Conservation (phyloP, 2,329 filamentous ascomycete species). For the Alternaria sp. region DNA sequence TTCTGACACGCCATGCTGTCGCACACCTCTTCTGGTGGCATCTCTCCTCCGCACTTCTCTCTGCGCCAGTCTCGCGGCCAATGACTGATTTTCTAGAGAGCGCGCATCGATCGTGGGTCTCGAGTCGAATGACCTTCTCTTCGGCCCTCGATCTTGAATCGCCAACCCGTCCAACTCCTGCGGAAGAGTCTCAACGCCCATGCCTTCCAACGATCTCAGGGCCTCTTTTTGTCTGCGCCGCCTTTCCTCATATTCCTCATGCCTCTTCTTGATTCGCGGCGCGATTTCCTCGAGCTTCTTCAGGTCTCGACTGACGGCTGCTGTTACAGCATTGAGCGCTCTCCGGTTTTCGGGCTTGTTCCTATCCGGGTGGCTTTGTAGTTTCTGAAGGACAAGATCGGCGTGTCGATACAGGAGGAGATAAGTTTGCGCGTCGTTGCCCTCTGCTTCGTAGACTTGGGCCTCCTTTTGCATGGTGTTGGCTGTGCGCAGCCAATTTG, state of each 20-base stretch:
- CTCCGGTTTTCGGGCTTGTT: constrained; percentile 68
- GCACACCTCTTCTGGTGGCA: constrained; percentile 58
- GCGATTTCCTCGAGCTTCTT: constrained; percentile 79
- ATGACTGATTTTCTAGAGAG: constrained; percentile 38
- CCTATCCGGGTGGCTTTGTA: constrained; percentile 79
- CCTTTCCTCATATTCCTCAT: constrained; percentile 60
- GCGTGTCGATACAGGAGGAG: constrained; percentile 91
- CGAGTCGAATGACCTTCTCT: constrained; percentile 37
- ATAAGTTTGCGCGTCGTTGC: constrained; percentile 87
- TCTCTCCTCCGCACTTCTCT: constrained; percentile 49
- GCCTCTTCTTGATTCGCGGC: constrained; percentile 75
- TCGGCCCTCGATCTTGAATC: constrained; percentile 24
- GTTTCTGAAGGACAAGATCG: constrained; percentile 77
- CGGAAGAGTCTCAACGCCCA: constrained; percentile 19
- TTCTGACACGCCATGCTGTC: constrained; percentile 65
- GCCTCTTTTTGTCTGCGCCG: constrained; percentile 38
- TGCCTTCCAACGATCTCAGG: constrained; percentile 39
- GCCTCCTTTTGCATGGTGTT: constrained; percentile 83
- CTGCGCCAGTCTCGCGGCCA: constrained; percentile 49
- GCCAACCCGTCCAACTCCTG: constrained; percentile 39
- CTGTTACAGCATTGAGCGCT: constrained; percentile 65
- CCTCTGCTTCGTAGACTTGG: constrained; percentile 82
- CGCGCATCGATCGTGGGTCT: constrained; percentile 44
- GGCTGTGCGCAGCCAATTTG: constrained; percentile 82
- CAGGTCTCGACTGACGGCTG: constrained; percentile 70